Percentiles rank a stretch among this genome's conserved stretches.
Evolutionary conservation across 2,329 filamentous ascomycete genomes (phyloP).

Genomic region (Fusarium subtropicale): DNA sequence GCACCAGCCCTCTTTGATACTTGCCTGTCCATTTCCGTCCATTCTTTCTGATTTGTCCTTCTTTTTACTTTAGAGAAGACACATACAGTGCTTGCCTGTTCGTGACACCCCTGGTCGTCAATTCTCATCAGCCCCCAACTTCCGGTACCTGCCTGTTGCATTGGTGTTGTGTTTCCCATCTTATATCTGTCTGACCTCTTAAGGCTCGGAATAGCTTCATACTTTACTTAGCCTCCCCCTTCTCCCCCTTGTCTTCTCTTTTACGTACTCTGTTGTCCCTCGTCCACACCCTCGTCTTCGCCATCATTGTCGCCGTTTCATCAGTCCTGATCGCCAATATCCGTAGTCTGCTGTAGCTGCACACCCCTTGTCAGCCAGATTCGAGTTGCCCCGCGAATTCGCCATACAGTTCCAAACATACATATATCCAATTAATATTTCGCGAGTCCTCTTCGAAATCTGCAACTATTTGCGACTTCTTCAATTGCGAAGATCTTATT

Average conservation of each 20-base stretch:
- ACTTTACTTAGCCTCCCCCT: slow-evolving; percentile 31
- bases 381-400: slow-evolving; percentile 36
- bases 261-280: slow-evolving; percentile 23
- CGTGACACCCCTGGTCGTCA: slow-evolving; percentile 37
- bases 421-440: slow-evolving; percentile 33
- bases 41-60: slow-evolving; percentile 22
- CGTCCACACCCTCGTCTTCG: slow-evolving; percentile 13
- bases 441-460: slow-evolving; percentile 14
- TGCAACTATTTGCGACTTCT: slow-evolving; percentile 2
- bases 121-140: slow-evolving; percentile 39
- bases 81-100: slow-evolving; percentile 10
- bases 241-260: slow-evolving; percentile 16
- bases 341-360: slow-evolving; percentile 28
- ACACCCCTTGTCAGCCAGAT: slow-evolving; percentile 33
- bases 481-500: slow-evolving; percentile 22
- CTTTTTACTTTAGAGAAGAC: slow-evolving; percentile 8
- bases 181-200: slow-evolving; percentile 34
- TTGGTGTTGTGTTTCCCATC: slow-evolving; percentile 40
- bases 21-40: slow-evolving; percentile 29
- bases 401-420: slow-evolving; percentile 29
- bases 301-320: slow-evolving; percentile 11
- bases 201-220: slow-evolving; percentile 49
- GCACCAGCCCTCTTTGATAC: slow-evolving; percentile 29
- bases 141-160: slow-evolving; percentile 39
- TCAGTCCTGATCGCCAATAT: slow-evolving; percentile 25